Evolutionary conservation across 2,329 filamentous ascomycete species (phyloP).

Genomic region (Dothideomycetidae sp.): DNA sequence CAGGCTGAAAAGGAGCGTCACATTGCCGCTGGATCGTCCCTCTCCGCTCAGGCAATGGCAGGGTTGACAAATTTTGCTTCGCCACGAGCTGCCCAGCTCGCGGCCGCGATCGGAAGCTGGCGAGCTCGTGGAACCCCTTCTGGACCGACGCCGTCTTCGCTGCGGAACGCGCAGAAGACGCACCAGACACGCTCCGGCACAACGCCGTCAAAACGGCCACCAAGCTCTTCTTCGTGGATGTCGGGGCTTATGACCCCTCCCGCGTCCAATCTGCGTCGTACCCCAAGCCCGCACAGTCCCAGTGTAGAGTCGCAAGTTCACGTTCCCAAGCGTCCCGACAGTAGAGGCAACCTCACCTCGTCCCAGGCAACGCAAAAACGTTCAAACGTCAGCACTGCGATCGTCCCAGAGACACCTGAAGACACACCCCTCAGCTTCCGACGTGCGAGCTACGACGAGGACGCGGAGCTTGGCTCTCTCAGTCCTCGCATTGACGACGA

Average conservation of each 20-base stretch:
- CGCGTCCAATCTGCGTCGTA: slow-evolving; percentile 54
- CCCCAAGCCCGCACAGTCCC: slow-evolving; percentile 30
- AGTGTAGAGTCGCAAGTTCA: slow-evolving; percentile 14
- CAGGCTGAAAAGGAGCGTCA: slow-evolving; percentile 85
- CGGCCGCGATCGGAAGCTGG: slow-evolving; percentile 98
- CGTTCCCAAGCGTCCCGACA: neutral
- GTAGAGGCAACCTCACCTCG: neutral
- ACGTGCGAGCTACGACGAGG: slow-evolving; percentile 6
- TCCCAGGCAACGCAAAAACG: neutral
- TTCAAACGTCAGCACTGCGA: slow-evolving; percentile 8
- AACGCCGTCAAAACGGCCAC: slow-evolving; percentile 35
- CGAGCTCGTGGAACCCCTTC: slow-evolving; percentile 28
- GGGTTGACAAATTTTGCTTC: slow-evolving; percentile 64
- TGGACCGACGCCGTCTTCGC: slow-evolving; percentile 15
- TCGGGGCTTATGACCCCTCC: slow-evolving; percentile 84
- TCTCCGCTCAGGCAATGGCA: slow-evolving; percentile 51
- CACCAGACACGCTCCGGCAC: slow-evolving; percentile 17
- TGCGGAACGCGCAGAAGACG: slow-evolving; percentile 14
- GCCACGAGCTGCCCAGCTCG: slow-evolving; percentile 73
- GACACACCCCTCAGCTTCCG: slow-evolving; percentile 4
- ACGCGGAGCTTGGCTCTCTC: slow-evolving; percentile 3
- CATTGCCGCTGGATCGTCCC: slow-evolving; percentile 41
- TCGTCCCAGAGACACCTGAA: slow-evolving; percentile 9
- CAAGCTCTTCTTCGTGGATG: slow-evolving; percentile 46
- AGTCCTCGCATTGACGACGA: neutral